Base-by-base conservation (phyloP, 768 basidiomycete genomes). In the Neoboletus subvelutipes region DNA sequence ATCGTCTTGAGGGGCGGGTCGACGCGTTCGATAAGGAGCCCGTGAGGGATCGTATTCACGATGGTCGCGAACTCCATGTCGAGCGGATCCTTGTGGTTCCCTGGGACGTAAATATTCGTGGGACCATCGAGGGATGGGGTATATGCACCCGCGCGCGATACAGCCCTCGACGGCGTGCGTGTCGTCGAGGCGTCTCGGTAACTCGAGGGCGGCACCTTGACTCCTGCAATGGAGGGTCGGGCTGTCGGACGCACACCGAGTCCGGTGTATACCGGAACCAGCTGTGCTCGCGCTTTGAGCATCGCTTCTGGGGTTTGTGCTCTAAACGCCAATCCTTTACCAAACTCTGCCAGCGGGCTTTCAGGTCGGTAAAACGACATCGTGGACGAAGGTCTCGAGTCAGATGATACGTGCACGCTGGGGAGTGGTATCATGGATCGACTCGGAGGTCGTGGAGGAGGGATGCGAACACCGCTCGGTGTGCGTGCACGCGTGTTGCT, bases 401-500 rank as follows among this genome's bases (percentile, higher is more conserved):
- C 82, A 5, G 85, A 81, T 3, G 83, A 83, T 40, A 90, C 73
- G 53, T 88, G 86, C 3, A 92, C 76, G 60, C 80, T 85, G 9
- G 91, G 90, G 26, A 91, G 79, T 22, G 90, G 90, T 54, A 93
- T 91, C 83, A 83, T 87, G 6, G 92, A 93, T 52, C 88, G 82
- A 65, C 90, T 91, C 2, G 90, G 89, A 29, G 90, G 90, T 34
- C 90, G 80, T 12, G 84, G 81, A 29, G 83, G 83, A 65, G 85
- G 86, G 15, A 70, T 63, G 45, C 69, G 74, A 31, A 74, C 47
- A 67, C 76, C 69, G 28, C 72, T 72, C 2, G 83, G 80, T 22
- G 80, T 76, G 42, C 71, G 67, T 20, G 77, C 62, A 46, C 75
- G 72, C 26, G 55, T 53, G 53, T 53, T 41, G 22, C 43, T 41